Percentiles rank a stretch among this genome's conserved stretches.
Conservation (phyloP, 1,139 yeast species). For the Kodamaea arcana region DNA sequence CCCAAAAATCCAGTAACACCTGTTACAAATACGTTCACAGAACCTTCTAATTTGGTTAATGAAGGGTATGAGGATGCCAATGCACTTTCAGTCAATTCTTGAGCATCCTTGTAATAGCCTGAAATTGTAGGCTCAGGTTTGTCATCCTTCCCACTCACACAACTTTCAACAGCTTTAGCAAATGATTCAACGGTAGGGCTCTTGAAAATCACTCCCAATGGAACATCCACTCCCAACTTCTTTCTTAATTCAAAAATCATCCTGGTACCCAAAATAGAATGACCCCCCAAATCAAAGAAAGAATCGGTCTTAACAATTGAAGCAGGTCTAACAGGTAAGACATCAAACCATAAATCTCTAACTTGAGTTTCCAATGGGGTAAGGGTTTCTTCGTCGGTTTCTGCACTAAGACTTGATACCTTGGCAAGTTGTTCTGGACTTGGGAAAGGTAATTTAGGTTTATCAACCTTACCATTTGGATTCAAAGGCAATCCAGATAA, state of each 20-base stretch:
- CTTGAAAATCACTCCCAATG: conserved; percentile 85
- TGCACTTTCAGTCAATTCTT: conserved; percentile 41
- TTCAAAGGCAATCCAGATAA: conserved; percentile 82
- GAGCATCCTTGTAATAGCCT: conserved; percentile 77
- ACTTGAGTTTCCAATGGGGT: conserved; percentile 63
- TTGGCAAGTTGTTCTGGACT: conserved; percentile 77
- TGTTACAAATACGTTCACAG: conserved; percentile 75
- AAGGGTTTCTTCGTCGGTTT: conserved; percentile 37
- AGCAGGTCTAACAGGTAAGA: conserved; percentile 83
- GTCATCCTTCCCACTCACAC: conserved; percentile 26
- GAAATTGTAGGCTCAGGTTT: conserved; percentile 19
- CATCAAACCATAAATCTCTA: conserved; percentile 78
- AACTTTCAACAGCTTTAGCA: conserved; percentile 65
- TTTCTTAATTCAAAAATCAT: conserved; percentile 92
- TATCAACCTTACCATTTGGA: conserved; percentile 98
- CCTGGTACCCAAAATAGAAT: conserved; percentile 92
- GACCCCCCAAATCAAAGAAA: conserved; percentile 97
- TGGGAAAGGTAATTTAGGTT: conserved; percentile 95
- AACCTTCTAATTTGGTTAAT: conserved; percentile 23
- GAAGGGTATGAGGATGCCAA: conserved; percentile 41
- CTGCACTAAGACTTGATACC: conserved; percentile 46
- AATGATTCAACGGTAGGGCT: conserved; percentile 80
- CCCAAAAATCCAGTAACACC: conserved; percentile 98
- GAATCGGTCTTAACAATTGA: conserved; percentile 74
- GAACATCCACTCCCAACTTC: conserved; percentile 71